phyloP scores from a whole-genome alignment of 129 eudicot genomes.

The Pseudognaphalium luteoalbum region DNA sequence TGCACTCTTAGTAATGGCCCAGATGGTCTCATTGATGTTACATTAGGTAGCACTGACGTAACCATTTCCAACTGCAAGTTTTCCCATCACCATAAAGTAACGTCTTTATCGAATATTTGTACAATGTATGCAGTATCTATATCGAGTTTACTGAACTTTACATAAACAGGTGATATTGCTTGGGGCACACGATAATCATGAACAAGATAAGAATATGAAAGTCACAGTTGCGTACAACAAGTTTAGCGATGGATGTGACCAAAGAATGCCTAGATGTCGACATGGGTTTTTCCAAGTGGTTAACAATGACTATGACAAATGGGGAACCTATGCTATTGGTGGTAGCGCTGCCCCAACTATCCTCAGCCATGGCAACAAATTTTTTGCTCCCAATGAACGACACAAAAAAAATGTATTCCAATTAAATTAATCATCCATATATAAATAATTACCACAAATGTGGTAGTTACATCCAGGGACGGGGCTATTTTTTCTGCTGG shows the following conservation, averaged over 20 bases:
- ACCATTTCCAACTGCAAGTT: constrained; percentile 71
- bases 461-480: neutral
- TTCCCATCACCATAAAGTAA: constrained; percentile 59
- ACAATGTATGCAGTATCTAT: neutral
- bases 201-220: constrained; percentile 19
- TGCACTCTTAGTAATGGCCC: constrained; percentile 42
- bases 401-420: constrained; percentile 8
- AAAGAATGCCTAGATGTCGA: constrained; percentile 34
- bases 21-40: constrained; percentile 75
- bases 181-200: constrained; percentile 17
- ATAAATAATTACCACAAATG: neutral
- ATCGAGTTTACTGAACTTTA: neutral
- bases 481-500: neutral
- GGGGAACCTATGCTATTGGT: constrained; percentile 28
- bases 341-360: constrained; percentile 27
- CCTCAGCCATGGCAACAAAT: constrained; percentile 27
- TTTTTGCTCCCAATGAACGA: neutral
- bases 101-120: neutral
- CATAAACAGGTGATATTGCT: constrained; percentile 5
- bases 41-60: constrained; percentile 58
- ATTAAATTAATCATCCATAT: neutral
- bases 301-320: constrained; percentile 27
- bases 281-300: constrained; percentile 28
- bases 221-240: constrained; percentile 12
- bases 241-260: constrained; percentile 23